phyloP scores from a whole-genome alignment of 768 basidiomycete species.

The Rhodotorula graminis region DNA sequence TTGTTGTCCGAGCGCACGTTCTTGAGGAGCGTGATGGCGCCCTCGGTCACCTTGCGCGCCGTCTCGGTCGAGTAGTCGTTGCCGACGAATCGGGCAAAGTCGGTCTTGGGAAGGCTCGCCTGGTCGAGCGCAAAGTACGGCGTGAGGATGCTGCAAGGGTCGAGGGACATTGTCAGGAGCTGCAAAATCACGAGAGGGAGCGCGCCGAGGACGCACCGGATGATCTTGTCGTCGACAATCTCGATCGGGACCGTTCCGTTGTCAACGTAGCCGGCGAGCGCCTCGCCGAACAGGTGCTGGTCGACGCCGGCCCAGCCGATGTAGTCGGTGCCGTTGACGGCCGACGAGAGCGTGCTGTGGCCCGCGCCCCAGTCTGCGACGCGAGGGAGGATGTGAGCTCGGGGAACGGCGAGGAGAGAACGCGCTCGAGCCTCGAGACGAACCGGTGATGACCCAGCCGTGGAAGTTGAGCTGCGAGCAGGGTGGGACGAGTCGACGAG shows the following conservation, averaged over 20 bases:
- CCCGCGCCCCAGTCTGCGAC: constrained; percentile 19
- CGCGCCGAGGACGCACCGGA: neutral
- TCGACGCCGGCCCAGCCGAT: too few species aligned
- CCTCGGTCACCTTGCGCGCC: constrained; percentile 21
- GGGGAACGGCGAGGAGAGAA: too few species aligned
- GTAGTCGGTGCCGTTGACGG: constrained; percentile 10
- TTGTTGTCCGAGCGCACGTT: constrained; percentile 15
- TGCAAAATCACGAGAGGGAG: too few species aligned
- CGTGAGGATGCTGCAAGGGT: neutral
- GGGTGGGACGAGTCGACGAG: too few species aligned
- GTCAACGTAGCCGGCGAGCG: neutral
- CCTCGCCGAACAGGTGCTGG: constrained; percentile 8
- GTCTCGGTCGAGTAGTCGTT: neutral
- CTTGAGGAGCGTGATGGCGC: constrained; percentile 32
- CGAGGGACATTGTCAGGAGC: too few species aligned
- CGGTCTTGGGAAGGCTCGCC: neutral
- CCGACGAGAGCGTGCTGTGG: neutral
- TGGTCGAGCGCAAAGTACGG: constrained; percentile 26
- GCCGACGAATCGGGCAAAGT: neutral
- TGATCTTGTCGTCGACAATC: constrained; percentile 32
- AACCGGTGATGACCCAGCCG: neutral
- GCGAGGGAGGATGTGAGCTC: too few species aligned
- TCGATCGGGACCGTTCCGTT: constrained; percentile 13
- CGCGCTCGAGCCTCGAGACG: too few species aligned
- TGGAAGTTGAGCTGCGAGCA: neutral